Base-by-base conservation (phyloP, 495 filamentous ascomycete species). In the Cryomyces minteri region DNA sequence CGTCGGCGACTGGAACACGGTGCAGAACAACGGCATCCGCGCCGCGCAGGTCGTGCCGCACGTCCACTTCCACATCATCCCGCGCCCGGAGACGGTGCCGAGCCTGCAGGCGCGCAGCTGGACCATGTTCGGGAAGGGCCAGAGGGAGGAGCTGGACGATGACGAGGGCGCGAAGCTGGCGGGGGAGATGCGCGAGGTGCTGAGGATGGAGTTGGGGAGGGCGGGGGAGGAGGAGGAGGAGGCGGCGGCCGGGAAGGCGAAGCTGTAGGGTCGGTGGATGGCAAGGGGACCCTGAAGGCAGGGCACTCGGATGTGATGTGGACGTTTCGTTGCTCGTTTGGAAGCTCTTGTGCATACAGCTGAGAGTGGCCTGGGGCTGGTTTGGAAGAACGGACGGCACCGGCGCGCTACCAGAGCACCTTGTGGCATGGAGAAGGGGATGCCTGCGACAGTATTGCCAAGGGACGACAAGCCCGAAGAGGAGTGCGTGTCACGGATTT, bases 21-120 rank as follows among this genome's bases (percentile, higher is more conserved):
- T 94, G 48, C 86, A 94, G 66, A 96, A 96, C 62, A 96, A 94
- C 61, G 88, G 88, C 3, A 74, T 73, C 0, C 68, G 81, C 28
- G 88, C 88, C 8, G 87, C 86, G 5, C 88, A 96, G 63, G 83
- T 88, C 25, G 85, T 96, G 2, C 77, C 78, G 18, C 88, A 94
- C 61, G 79, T 88, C 5, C 88, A 95, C 59, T 94, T 87, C 61
- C 88, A 96, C 51, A 70, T 96, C 29, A 88, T 95, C 39, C 88
- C 88, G 3, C 63, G 88, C 29, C 74, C 74, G 10, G 55, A 60
- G 57, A 37, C 48, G 57, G 53, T 54, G 40, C 49, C 50, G 25
- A 66, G 63, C 52, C 64, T 60, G 60, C 71, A 66, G 61, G 65
- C 52, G 50, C 78, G 75, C 59, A 82, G 81, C 43, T 88, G 72